A percentile compares a stretch with the other conserved stretches of the same genome.
Evolutionary conservation across 1,284 basidiomycete species (phyloP).

Genomic region (Lignosus rhinocerotis): DNA sequence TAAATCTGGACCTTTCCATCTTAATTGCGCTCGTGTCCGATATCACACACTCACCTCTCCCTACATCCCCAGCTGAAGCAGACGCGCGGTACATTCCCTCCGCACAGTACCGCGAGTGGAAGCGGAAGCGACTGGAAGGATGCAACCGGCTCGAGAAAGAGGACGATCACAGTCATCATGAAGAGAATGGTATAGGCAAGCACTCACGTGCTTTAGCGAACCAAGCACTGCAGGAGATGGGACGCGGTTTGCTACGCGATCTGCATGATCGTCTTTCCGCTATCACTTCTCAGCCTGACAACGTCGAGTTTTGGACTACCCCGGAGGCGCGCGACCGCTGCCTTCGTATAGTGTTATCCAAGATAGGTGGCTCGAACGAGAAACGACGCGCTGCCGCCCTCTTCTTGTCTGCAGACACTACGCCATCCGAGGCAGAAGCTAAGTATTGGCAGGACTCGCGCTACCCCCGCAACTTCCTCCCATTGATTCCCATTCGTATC

Average conservation of each 20-base stretch:
- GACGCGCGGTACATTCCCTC: constrained; percentile 61
- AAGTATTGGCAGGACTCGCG: constrained; percentile 68
- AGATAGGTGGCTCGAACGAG: constrained; percentile 70
- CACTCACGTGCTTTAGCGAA: constrained; percentile 64
- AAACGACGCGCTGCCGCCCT: constrained; percentile 58
- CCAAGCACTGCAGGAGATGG: constrained; percentile 75
- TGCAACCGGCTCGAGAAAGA: constrained; percentile 18
- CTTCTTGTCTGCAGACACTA: constrained; percentile 37
- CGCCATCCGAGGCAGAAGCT: constrained; percentile 34
- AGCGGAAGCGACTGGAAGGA: constrained; percentile 40
- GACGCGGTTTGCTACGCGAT: constrained; percentile 62
- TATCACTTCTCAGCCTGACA: constrained; percentile 1
- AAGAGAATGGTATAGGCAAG: constrained; percentile 37
- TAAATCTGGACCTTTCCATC: constrained; percentile 82
- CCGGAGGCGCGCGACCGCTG: constrained; percentile 69
- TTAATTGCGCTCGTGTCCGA: constrained; percentile 84
- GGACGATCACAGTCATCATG: constrained; percentile 27
- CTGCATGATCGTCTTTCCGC: constrained; percentile 48
- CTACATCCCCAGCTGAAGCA: constrained; percentile 56
- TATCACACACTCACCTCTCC: constrained; percentile 73
- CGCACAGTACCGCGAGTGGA: constrained; percentile 57
- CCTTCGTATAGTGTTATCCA: constrained; percentile 61
- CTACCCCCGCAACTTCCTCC: constrained; percentile 49
- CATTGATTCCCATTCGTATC: constrained; percentile 56
- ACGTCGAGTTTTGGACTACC: constrained; percentile 77